A percentile compares a stretch with the other conserved stretches of the same genome.
Conservation (phyloP, 164 flowering plant genomes). For the Piper betle region DNA sequence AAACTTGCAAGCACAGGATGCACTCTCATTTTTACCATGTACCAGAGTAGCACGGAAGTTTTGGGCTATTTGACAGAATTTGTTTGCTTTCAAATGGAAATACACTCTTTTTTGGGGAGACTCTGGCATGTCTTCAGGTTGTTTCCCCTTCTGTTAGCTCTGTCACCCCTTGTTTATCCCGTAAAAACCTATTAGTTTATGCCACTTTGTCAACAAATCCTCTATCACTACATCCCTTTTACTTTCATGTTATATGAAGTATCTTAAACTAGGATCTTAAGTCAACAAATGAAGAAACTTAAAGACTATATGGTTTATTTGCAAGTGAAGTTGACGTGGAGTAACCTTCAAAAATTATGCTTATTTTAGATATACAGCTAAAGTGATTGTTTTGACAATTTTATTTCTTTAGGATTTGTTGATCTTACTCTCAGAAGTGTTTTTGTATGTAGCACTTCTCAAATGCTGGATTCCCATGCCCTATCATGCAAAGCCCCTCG, state of each 20-base stretch:
- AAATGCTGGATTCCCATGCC: slow-evolving; percentile 99
- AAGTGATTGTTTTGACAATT: background rate
- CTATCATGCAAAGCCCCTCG: slow-evolving; percentile 99
- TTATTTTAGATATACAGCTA: background rate
- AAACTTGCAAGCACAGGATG: slow-evolving; percentile 95
- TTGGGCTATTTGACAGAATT: slow-evolving; percentile 96
- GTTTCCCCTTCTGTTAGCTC: background rate
- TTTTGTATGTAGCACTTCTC: slow-evolving; percentile 67
- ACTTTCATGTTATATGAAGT: too few relatives aligned
- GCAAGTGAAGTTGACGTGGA: too few relatives aligned
- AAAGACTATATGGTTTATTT: too few relatives aligned
- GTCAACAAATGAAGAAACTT: too few relatives aligned
- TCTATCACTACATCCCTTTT: background rate
- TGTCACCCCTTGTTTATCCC: background rate
- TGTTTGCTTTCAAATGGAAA: slow-evolving; percentile 98
- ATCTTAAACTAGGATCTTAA: too few relatives aligned
- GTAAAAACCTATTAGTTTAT: background rate
- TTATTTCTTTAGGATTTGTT: background rate
- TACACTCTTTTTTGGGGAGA: slow-evolving; percentile 95
- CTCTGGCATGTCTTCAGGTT: slow-evolving; percentile 97
- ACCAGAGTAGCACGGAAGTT: slow-evolving; percentile 99
- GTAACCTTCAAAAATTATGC: background rate
- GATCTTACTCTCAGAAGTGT: background rate
- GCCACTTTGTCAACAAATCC: background rate
- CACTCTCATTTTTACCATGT: slow-evolving; percentile 77